These are phyloP conservation scores for Cyberlindnera misumaiensis DNA, from an alignment of 805 yeast species.

Conservation along the genomic window DNA sequence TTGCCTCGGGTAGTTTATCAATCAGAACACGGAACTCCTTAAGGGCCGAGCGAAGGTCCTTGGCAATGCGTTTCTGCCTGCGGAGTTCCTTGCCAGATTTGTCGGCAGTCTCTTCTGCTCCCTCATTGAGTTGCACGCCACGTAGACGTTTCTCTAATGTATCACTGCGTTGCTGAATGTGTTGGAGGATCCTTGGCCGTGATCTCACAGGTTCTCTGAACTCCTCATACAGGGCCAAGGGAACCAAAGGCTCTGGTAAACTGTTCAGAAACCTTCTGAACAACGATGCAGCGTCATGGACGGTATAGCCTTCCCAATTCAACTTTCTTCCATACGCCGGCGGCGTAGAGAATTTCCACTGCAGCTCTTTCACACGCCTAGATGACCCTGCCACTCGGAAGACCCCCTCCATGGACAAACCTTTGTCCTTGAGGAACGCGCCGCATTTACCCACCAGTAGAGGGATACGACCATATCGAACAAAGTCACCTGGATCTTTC, in stretches of 20 bases:
- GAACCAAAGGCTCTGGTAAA: constrained; percentile 88
- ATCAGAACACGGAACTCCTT: constrained; percentile 66
- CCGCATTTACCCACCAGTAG: constrained; percentile 96
- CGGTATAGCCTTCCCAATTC: constrained; percentile 91
- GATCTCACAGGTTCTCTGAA: constrained; percentile 72
- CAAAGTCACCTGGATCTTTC: constrained; percentile 49
- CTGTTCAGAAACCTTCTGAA: constrained; percentile 81
- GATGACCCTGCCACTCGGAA: constrained; percentile 91
- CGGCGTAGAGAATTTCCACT: constrained; percentile 73
- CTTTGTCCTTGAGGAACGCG: constrained; percentile 70
- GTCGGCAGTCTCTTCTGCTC: constrained; percentile 12
- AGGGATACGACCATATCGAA: constrained; percentile 85
- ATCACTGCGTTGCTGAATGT: constrained; percentile 53
- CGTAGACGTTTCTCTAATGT: constrained; percentile 30
- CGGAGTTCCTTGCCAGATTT: constrained; percentile 30
- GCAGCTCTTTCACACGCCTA: constrained; percentile 80
- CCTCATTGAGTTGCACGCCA: constrained; percentile 18
- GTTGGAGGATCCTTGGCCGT: constrained; percentile 58
- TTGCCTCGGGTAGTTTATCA: constrained; percentile 62
- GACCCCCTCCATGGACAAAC: constrained; percentile 78
- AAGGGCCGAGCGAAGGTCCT: constrained; percentile 62
- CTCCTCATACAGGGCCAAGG: constrained; percentile 63
- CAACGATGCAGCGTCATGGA: constrained; percentile 93
- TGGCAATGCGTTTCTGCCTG: constrained; percentile 47
- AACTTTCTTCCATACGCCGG: constrained; percentile 86